Evolutionary conservation across 192 early-diverging fungal species (phyloP), one percentile per base, ranked within the genome.

Genomic region (Dissophora globulifera): DNA sequence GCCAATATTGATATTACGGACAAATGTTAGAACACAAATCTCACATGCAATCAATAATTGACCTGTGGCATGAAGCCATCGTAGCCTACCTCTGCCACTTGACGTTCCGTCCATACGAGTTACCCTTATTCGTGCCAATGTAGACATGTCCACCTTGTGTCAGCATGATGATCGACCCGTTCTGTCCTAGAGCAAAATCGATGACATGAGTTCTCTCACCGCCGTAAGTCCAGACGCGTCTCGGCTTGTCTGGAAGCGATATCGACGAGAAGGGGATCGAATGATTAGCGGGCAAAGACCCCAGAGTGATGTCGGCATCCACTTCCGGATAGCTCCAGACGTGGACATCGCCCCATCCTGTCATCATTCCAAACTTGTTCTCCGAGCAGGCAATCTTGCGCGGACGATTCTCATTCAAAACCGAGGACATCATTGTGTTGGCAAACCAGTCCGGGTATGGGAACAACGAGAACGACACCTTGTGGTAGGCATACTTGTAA

Each of bases 151-250:
- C 91, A 3, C 74, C 78, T 9, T 65, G 67, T 15, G 93, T 94
- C n/a, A 74, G 69, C n/a, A 93, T 63, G 47, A 93, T 75, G 0
- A 93, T 69, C 6, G 83, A 83, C 0, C 86, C 87, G 62, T 93
- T 84, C 43, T 92, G 87, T 4, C 91, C 92, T 29, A 94, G 78
- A 9, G 86, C 85, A 35, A 88, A 83, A 68, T 92, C 87, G 1
- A 55, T 61, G 22, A 85, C 84, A 10, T 62, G 71, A 23, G 88
- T 65, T 47, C 83, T 76, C 2, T 80, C 69, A 20, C 81, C 84
- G 12, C 81, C 67, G 22, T 66, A 71, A 17, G 80, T 67, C 91
- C 91, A 92, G 3, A 92, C 81, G n/a, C 83, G 80, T 25, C 78
- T 62, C 2, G 90, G 89, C 30, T 63, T 66, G 16, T 69, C 56